Base-by-base conservation (phyloP, 768 basidiomycete genomes). In the Tulasnella sp. region DNA sequence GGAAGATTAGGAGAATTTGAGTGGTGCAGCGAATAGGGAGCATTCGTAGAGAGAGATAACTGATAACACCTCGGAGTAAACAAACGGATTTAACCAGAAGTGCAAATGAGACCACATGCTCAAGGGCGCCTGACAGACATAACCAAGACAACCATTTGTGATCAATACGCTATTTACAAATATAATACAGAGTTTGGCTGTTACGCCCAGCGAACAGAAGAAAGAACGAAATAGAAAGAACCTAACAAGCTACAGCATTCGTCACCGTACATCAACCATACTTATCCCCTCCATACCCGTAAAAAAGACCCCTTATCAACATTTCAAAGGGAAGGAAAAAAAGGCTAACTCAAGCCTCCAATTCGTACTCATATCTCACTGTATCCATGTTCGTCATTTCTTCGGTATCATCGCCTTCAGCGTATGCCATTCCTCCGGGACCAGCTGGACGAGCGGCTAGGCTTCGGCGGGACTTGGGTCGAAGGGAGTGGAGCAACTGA, bases 381-480 rank as follows among this genome's bases (percentile, higher is more conserved):
- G 34, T 19, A 27, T 77, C 76, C 76, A 77, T 77, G 38, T 34
- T 46, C 31, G 27, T 68, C 56, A 39, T 62, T 24, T 77, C 76
- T 36, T 77, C 76, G n/a, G 27, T n/a, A 24, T 77, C 76, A 24
- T 62, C 76, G 39, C 38, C 56, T 40, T 48, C 76, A 19, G 39
- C 76, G 36, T 56, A 40, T 14, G 75, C 36, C 52, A 38, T 58
- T 52, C 52, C 76, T 18, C 52, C 76, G 40, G 76, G 31, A 36
- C 52, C 62, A 34, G 76, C 56, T 58, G 73, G 58, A 27, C 76
- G 76, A 34, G 46, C 76, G 75, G 75, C 62, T 6, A 74, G 73
- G 44, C 73, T 74, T 74, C 73, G 73, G 39, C 78, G 78, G 7
- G 78, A 79, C 73, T 74, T 72, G 42, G 78, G 78, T 56, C 78